Evolutionary conservation across 495 filamentous ascomycete genomes (phyloP), one percentile per base, ranked within the genome.

Genomic region (Aspergillus leporis): DNA sequence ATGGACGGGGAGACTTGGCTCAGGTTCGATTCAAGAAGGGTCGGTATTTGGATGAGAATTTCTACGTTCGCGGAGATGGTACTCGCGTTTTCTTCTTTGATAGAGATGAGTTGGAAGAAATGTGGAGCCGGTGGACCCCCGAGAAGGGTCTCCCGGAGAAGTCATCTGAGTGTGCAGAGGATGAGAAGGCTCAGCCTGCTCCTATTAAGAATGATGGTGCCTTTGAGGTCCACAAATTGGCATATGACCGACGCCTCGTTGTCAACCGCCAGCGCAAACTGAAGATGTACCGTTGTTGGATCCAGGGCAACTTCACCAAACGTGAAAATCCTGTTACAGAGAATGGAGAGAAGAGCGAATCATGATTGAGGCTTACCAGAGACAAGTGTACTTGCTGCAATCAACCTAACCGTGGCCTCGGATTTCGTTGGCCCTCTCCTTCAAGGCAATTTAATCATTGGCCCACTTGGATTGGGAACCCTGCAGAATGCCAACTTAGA

Each of bases 51-150:
- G 89, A 88, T 52, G 94, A 97, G 77, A 98, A 97, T 68, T 98
- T 98, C 63, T 98, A 98, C 73, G 87, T 97, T 34, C 80, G 94
- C 13, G 94, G 94, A 5, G 94, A 98, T 68, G 94, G 94, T 4
- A 98, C 94, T 8, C 85, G 94, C 22, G 94, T 98, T 7, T 98
- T 97, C 71, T 98, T 98, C 72, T 98, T 98, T 66, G 92, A 96
- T 32, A 80, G 85, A 70, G 87, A 92, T 23, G 87, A 98, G 71
- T 74, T 98, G 60, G 78, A 81, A 34, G 67, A 83, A 36, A 93
- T 97, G 55, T 98, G 93, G 89, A 74, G 80, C n/a, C 66, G 81
- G 74, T 78, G 73, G 74, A 74, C 69, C 5, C 69, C 67, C 4
- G 70, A 74, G 63, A 70, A 69, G 46, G 74, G 69, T 1, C 57